phyloP scores from a whole-genome alignment of 371 early-diverging fungal species.

The Gilbertella persicaria region DNA sequence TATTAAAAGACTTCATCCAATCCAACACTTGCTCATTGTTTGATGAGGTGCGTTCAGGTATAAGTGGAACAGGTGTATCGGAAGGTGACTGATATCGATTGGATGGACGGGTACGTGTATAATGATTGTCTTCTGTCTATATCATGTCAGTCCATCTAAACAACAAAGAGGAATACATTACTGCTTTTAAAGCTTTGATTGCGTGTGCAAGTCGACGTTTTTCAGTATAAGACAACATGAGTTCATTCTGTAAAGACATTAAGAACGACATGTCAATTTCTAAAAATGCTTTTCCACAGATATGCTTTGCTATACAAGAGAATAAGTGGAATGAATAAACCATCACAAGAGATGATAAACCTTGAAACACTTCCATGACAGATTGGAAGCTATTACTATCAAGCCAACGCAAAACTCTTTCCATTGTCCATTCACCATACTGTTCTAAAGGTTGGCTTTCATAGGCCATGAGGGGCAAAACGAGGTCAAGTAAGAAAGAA shows the following conservation, averaged over 20 bases:
- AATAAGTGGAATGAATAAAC: neutral
- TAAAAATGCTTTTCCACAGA: constrained; percentile 25
- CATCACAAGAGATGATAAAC: constrained; percentile 1
- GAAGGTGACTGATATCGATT: constrained; percentile 1
- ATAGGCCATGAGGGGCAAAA: too few relatives aligned
- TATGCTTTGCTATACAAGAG: constrained; percentile 17
- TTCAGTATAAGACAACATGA: constrained; percentile 28
- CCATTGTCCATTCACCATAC: constrained; percentile 23
- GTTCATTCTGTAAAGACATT: constrained; percentile 12
- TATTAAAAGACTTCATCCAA: constrained; percentile 25
- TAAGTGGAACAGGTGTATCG: constrained; percentile 18
- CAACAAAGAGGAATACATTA: constrained; percentile 1
- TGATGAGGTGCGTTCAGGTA: constrained; percentile 33
- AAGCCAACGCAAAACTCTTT: constrained; percentile 23
- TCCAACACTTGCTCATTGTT: constrained; percentile 27
- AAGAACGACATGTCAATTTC: constrained; percentile 23
- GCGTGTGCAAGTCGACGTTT: constrained; percentile 28
- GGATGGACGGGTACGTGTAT: neutral
- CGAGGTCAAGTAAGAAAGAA: too few relatives aligned
- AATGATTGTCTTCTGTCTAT: constrained; percentile 14
- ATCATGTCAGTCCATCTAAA: neutral
- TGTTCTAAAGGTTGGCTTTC: neutral
- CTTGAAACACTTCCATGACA: constrained; percentile 28
- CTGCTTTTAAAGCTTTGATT: constrained; percentile 28
- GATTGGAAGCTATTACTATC: constrained; percentile 21